Conservation (phyloP, 2,329 filamentous ascomycete genomes). For the Trichoderma pleuroti region DNA sequence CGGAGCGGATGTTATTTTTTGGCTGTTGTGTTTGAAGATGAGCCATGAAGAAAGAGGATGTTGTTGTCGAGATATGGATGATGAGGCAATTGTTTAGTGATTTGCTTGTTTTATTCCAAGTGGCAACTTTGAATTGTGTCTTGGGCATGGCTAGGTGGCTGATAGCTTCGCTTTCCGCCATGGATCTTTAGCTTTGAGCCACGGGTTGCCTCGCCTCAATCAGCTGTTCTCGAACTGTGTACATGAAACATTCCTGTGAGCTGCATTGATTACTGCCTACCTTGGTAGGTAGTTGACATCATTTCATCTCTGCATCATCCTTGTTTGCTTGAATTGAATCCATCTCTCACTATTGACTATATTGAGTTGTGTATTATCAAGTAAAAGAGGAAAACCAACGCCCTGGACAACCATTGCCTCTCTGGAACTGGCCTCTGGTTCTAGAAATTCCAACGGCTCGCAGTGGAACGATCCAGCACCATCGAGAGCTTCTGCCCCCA, state of each 20-base stretch:
- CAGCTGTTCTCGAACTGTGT: background rate
- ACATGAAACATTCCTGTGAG: background rate
- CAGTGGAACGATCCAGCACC: conserved; percentile 14
- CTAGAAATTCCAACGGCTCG: background rate
- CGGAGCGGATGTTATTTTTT: background rate
- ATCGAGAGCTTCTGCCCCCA: background rate
- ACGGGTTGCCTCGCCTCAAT: background rate
- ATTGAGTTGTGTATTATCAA: background rate
- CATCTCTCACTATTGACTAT: background rate
- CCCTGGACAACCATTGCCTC: background rate
- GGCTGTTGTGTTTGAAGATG: background rate
- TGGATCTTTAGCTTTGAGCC: background rate
- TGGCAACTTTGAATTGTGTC: background rate
- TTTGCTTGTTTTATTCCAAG: background rate
- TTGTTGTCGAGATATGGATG: no score
- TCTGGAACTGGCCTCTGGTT: background rate
- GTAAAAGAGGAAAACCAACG: background rate
- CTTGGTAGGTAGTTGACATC: no score
- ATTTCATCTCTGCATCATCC: background rate
- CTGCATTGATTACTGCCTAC: background rate
- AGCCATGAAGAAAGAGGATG: background rate
- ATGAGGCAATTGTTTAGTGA: accelerated
- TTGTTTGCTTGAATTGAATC: background rate
- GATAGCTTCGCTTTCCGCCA: background rate
- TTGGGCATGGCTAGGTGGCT: no score